These are phyloP conservation scores for Cryomyces antarcticus DNA, from an alignment of 495 filamentous ascomycete genomes.

Conservation along the genomic window DNA sequence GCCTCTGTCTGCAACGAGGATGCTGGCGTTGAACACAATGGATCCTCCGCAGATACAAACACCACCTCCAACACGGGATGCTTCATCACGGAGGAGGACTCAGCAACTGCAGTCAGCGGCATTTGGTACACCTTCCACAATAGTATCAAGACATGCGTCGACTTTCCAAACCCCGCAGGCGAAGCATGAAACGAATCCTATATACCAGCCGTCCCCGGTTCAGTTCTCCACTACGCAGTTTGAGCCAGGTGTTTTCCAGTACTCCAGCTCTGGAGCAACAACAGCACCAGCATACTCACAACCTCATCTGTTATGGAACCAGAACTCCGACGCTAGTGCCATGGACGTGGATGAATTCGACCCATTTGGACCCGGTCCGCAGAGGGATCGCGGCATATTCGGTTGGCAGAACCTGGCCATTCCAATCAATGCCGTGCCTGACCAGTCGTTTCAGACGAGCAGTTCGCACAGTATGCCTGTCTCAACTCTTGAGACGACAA, in stretches of 20 bases:
- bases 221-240: constrained; percentile 35
- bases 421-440: not conserved
- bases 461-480: not conserved
- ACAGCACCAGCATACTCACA: constrained; percentile 45
- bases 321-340: constrained; percentile 18
- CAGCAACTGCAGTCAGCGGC: constrained; percentile 15
- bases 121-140: constrained; percentile 17
- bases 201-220: constrained; percentile 2
- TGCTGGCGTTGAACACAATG: constrained; percentile 20
- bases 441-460: not conserved
- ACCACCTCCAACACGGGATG: constrained; percentile 42
- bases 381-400: constrained; percentile 5
- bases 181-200: no score
- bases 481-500: not conserved
- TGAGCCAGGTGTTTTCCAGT: constrained; percentile 47
- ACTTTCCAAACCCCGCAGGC: no score
- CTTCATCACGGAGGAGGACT: constrained; percentile 17
- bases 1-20: constrained; percentile 16
- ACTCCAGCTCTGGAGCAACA: constrained; percentile 48
- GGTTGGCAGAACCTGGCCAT: not conserved
- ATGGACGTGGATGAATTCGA: constrained; percentile 15
- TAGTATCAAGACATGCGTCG: constrained; percentile 10
- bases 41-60: constrained; percentile 39
- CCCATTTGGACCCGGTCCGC: constrained; percentile 14
- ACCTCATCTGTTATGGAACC: constrained; percentile 57